Percentiles rank a stretch among this genome's conserved stretches.
phyloP scores from a whole-genome alignment of 805 yeast species.

The Cyberlindnera amylophila region DNA sequence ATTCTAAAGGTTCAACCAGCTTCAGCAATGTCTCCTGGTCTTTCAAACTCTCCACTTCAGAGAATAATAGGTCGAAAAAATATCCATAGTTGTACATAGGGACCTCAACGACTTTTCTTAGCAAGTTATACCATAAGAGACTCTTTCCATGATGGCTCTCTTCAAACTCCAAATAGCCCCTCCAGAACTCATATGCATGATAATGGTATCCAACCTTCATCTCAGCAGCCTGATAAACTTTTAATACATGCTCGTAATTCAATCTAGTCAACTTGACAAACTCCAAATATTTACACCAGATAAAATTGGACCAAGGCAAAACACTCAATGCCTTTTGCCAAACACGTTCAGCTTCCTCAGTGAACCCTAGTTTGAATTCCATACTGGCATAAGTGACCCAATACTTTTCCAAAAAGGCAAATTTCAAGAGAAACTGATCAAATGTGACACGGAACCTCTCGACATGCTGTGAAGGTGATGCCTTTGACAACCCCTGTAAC shows the following conservation, averaged over 20 bases:
- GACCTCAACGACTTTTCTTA: conserved; percentile 48
- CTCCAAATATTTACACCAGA: conserved; percentile 49
- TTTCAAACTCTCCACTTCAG: conserved; percentile 29
- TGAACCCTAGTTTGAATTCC: conserved; percentile 43
- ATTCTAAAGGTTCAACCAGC: conserved; percentile 18
- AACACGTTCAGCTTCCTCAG: conserved; percentile 34
- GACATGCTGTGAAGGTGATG: conserved; percentile 30
- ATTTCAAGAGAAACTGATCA: conserved; percentile 40
- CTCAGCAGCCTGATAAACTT: conserved; percentile 45
- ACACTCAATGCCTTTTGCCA: conserved; percentile 37
- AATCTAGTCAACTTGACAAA: conserved; percentile 31
- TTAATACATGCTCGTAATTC: conserved; percentile 32
- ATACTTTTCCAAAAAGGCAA: conserved; percentile 48
- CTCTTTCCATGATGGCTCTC: conserved; percentile 34
- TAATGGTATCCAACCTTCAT: conserved; percentile 48
- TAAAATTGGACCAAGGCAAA: conserved; percentile 41
- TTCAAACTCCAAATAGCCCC: conserved; percentile 41
- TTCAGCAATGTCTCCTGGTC: conserved; percentile 8
- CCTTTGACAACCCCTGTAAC: conserved; percentile 35
- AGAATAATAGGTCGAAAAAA: conserved; percentile 38
- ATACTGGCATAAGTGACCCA: conserved; percentile 55
- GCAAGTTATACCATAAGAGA: conserved; percentile 28
- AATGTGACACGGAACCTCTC: conserved; percentile 37
- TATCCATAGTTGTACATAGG: conserved; percentile 53
- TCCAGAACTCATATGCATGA: conserved; percentile 48